Conservation (phyloP, 768 basidiomycete species). For the Coprinellus micaceus region DNA sequence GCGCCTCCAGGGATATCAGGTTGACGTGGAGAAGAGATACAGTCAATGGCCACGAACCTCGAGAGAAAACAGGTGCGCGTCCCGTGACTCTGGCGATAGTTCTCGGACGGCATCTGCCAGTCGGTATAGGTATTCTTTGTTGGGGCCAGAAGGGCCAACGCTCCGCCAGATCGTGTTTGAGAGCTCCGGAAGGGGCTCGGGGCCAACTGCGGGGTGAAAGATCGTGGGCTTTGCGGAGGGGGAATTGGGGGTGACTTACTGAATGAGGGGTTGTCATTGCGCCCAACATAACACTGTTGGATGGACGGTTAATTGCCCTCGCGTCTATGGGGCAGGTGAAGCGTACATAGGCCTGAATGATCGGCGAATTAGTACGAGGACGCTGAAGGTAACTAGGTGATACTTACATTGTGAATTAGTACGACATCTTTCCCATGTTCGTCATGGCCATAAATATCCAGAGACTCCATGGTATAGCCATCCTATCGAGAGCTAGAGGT, state of each 20-base stretch:
- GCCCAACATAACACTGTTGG: constrained; percentile 79
- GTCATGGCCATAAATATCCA: constrained; percentile 67
- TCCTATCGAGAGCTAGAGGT: constrained; percentile 46
- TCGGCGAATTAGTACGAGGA: constrained; percentile 1
- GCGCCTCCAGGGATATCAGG: background rate
- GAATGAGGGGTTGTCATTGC: constrained; percentile 85
- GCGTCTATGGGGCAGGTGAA: background rate
- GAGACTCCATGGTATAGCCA: constrained; percentile 80
- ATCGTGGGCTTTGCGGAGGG: background rate
- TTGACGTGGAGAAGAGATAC: background rate
- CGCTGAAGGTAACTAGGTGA: background rate
- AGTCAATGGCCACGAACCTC: constrained; percentile 45
- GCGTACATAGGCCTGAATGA: constrained; percentile 49
- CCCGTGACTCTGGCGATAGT: constrained; percentile 69
- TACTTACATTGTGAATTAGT: constrained; percentile 50
- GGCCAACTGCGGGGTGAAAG: constrained; percentile 57
- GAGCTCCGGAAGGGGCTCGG: constrained; percentile 69
- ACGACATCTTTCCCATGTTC: constrained; percentile 50
- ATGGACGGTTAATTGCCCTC: background rate
- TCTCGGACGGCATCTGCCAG: constrained; percentile 70
- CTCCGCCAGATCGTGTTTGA: constrained; percentile 69
- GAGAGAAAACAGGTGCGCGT: constrained; percentile 72
- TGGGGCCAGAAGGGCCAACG: constrained; percentile 83
- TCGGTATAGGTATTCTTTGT: constrained; percentile 89
- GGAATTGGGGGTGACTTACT: constrained; percentile 39